Base-by-base conservation (phyloP, 1,284 basidiomycete species). In the Apiotrichum sp. region DNA sequence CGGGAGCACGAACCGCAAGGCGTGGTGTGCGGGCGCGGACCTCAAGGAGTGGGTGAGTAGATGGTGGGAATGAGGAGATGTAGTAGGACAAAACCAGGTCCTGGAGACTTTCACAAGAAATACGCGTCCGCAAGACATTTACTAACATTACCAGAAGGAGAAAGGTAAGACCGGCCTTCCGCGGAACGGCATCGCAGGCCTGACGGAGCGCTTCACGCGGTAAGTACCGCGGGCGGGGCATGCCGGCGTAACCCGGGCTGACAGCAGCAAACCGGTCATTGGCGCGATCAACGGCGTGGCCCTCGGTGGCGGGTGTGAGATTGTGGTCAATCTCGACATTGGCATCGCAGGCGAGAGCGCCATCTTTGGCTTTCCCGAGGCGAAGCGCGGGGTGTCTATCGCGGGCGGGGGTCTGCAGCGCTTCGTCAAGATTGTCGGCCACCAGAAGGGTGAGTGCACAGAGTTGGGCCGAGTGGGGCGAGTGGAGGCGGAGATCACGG, bases 11-110 rank as follows among this genome's bases (percentile, higher is more conserved):
- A 53, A 43, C 42, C 22, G 39, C 14, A 53, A 49, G 44, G 59
- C 56, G 34, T 61, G 53, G 53, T 61, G 59, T 36, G 59, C 59
- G 4, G 59, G 59, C 2, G 57, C 57, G 5, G 59, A 61, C 49
- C 54, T 61, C 22, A 56, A 56, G 41, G 54, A 52, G 7, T 53
- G 57, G 54, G 59, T 61, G 39, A 45, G 59, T 56, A 6, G 13
- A 38, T 6, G 9, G 40, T 38, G 36, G 9, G 36, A 8, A 38
- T 38, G 36, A 13, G 47, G 34, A 34, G 32, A 7, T n/a, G 7
- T 29, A 38, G 36, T 38, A 13, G 8, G 36, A 38, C 9, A 8
- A 2, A 2, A 11, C 9, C 6, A 11, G 22, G 31, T 3, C 11
- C 29, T 6, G 42, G 22, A 22, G 22, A 22, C 22, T 22, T 22